Conservation (phyloP, 441 rosid species). For the Omphalea diandra region DNA sequence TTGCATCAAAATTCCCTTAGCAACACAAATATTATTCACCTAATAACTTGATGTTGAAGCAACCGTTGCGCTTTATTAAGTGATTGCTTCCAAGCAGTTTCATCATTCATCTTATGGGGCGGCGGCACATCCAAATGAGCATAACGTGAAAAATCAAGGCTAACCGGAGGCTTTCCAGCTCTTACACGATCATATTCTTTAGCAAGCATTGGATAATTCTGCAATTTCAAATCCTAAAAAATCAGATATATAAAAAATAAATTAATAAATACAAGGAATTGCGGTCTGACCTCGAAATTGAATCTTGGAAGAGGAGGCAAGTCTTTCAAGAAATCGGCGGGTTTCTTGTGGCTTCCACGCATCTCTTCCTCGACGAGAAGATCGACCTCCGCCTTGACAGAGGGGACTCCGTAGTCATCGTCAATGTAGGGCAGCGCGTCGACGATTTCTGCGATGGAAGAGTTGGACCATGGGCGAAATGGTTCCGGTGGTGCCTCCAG, state of each 20-base stretch:
- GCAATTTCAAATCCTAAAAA: slow-evolving; percentile 27
- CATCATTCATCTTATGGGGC: slow-evolving; percentile 73
- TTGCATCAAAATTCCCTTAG: neutral
- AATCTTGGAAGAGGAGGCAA: slow-evolving; percentile 64
- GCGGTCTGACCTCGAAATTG: slow-evolving; percentile 48
- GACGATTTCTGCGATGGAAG: slow-evolving; percentile 64
- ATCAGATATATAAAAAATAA: too few species aligned
- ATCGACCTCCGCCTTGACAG: slow-evolving; percentile 78
- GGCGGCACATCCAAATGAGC: slow-evolving; percentile 63
- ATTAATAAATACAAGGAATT: too few species aligned
- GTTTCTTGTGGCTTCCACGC: slow-evolving; percentile 87
- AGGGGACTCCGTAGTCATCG: slow-evolving; percentile 76
- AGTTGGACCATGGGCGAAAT: slow-evolving; percentile 61
- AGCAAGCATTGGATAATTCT: slow-evolving; percentile 81
- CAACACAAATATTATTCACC: slow-evolving; percentile 33
- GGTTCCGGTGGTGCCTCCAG: slow-evolving; percentile 75
- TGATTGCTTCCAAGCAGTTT: slow-evolving; percentile 80
- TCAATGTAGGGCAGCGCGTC: slow-evolving; percentile 98
- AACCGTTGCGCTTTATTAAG: slow-evolving; percentile 79
- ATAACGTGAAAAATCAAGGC: slow-evolving; percentile 71
- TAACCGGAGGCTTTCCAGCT: slow-evolving; percentile 84
- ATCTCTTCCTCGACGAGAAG: slow-evolving; percentile 91
- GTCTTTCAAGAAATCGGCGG: slow-evolving; percentile 80
- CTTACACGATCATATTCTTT: slow-evolving; percentile 91
- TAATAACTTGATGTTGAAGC: slow-evolving; percentile 71